Evolutionary conservation across 108 stramenopile species (phyloP).

Genomic region (Nannochloropsis granulata): DNA sequence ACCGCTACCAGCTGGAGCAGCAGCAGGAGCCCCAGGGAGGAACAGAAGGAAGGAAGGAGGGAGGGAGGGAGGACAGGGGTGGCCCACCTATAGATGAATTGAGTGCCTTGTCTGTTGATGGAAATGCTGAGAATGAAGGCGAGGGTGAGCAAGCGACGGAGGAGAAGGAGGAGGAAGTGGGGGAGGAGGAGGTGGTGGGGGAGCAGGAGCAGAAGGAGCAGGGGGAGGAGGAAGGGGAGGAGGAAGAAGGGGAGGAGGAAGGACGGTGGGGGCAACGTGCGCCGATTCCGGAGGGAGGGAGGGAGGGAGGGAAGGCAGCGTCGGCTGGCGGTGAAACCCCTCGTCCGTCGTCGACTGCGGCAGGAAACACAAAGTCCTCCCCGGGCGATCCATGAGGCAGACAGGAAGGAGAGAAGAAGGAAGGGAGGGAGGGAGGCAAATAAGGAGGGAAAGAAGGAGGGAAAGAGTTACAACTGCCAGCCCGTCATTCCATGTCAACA

Average conservation of each 20-base stretch:
- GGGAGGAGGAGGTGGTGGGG: slow-evolving; percentile 4
- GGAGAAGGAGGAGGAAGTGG: neutral
- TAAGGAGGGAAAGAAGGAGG: no score
- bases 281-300: neutral
- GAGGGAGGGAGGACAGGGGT: slow-evolving; percentile 18
- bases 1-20: no score
- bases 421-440: no score
- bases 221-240: neutral
- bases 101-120: no score
- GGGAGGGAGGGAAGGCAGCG: neutral
- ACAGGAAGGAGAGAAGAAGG: no score
- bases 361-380: no score
- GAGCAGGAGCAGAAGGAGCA: slow-evolving; percentile 13
- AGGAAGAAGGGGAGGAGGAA: neutral
- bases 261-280: neutral
- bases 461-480: no score
- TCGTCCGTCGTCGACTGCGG: neutral
- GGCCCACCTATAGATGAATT: slow-evolving; percentile 4
- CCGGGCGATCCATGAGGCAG: no score
- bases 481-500: no score
- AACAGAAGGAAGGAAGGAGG: neutral
- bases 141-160: neutral
- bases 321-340: neutral
- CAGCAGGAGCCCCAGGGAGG: no score
- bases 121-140: no score